Base-by-base conservation (phyloP, 2,329 filamentous ascomycete genomes). In the Trichoderma sp. region DNA sequence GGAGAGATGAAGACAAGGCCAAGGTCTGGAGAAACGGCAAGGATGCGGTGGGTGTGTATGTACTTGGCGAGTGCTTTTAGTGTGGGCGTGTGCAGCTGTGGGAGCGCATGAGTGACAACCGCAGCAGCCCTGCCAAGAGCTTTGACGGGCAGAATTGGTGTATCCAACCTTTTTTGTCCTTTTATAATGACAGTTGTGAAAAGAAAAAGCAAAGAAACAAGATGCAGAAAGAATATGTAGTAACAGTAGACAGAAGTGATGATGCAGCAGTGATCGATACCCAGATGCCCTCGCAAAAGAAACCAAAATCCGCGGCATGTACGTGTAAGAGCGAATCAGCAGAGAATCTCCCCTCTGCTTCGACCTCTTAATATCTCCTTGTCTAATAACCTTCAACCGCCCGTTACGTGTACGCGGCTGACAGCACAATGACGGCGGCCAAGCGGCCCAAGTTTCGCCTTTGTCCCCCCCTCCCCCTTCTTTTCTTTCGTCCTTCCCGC, bases 381-480 rank as follows among this genome's bases (percentile, higher is more conserved):
- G 18, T n/a, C 33, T 41, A 21, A 53, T 16, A 11, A 24, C 16
- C 45, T 11, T 14, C 29, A n/a, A 33, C 45, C n/a, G 7, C 16
- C 31, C 65, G 41, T 71, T 62, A 21, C 53, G 50, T 45, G 59
- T 71, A 63, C 68, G 59, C 63, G 68, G 68, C 68, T 53, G 59
- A 63, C 68, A 63, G 59, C 68, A 33, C 56, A 63, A 71, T 71
- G 68, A 71, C 68, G 68, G 68, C 68, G 38, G 56, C 68, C 59
- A 71, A 71, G 68, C 68, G 24, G 35, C 68, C 11, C 7, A 38
- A n/a, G 31, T 60, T 69, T 71, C 35, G 35, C 11, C 21, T 35
- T 24, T 33, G 11, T 31, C 68, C 56, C 56, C 31, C 59, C 68
- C 24, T 24, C 59, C 31, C 41, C 68, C 24, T 24, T 38, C 31